phyloP scores from a whole-genome alignment of 768 basidiomycete species.

The Lactarius psammicola region DNA sequence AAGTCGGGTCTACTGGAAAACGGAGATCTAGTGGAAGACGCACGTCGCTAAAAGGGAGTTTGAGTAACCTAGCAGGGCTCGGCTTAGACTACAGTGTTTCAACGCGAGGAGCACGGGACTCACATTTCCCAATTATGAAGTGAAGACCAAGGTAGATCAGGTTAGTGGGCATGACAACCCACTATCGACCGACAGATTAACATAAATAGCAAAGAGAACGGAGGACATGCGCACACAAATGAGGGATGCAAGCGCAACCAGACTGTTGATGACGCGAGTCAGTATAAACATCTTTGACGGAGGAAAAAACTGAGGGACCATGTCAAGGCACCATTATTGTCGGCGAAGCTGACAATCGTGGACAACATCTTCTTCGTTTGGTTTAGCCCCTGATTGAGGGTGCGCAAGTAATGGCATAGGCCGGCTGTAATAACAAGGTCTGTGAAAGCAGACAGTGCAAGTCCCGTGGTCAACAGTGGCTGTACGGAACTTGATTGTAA shows the following conservation, averaged over 20 bases:
- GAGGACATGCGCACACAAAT: constrained; percentile 1
- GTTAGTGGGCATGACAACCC: constrained; percentile 13
- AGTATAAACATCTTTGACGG: background rate
- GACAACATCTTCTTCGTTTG: constrained; percentile 19
- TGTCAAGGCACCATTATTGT: constrained; percentile 23
- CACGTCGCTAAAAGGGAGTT: constrained; percentile 24
- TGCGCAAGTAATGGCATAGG: constrained; percentile 24
- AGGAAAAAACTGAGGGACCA: constrained; percentile 6
- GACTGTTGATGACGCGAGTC: background rate
- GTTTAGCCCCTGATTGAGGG: constrained; percentile 15
- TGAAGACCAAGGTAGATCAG: constrained; percentile 21
- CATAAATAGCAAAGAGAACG: background rate
- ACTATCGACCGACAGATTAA: constrained; percentile 11
- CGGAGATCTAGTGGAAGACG: background rate
- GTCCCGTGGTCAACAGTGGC: constrained; percentile 15
- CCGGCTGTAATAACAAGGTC: constrained; percentile 17
- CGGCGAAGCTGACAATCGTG: constrained; percentile 18
- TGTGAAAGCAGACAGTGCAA: constrained; percentile 18
- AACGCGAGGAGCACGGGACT: background rate
- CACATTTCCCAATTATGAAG: constrained; percentile 25
- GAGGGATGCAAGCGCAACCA: constrained; percentile 18
- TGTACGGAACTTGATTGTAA: background rate
- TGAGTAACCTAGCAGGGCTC: constrained; percentile 14
- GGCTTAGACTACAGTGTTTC: background rate
- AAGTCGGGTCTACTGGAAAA: background rate